Evolutionary conservation across 1,284 basidiomycete genomes (phyloP).

Genomic region (Naganishia cerealis): DNA sequence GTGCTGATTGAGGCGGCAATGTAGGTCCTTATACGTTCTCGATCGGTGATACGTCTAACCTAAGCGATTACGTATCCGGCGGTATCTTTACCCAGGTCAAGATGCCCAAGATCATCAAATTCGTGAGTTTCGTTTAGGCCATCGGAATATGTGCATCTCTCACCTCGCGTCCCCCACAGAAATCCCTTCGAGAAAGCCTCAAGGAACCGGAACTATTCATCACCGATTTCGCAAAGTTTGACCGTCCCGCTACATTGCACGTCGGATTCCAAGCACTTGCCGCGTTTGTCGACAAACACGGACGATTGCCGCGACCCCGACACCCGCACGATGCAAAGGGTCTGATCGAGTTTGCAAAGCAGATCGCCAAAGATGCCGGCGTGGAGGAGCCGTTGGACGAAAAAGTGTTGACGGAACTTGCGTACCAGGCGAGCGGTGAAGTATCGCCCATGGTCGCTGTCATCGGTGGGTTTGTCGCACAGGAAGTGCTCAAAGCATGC

Average conservation of each 20-base stretch:
- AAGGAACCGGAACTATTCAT: constrained; percentile 84
- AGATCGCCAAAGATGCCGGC: constrained; percentile 60
- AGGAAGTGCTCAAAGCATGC: constrained; percentile 95
- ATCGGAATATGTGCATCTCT: background rate
- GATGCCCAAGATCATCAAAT: constrained; percentile 93
- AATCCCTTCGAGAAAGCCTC: constrained; percentile 86
- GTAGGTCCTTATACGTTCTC: constrained; percentile 86
- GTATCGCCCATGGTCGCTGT: constrained; percentile 89
- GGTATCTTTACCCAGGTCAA: constrained; percentile 99
- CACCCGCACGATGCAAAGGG: constrained; percentile 76
- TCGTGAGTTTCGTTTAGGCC: constrained; percentile 61
- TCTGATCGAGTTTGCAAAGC: constrained; percentile 74
- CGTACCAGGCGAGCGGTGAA: constrained; percentile 92
- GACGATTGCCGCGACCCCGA: constrained; percentile 76
- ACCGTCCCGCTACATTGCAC: constrained; percentile 85
- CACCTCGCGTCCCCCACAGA: constrained; percentile 58
- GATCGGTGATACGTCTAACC: constrained; percentile 80
- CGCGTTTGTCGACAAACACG: constrained; percentile 69
- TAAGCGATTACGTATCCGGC: constrained; percentile 79
- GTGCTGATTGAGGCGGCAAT: background rate
- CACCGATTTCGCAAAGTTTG: constrained; percentile 97
- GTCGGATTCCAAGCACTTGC: constrained; percentile 93
- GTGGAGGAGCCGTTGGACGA: constrained; percentile 72
- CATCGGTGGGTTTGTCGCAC: constrained; percentile 94
- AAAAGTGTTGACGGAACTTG: constrained; percentile 72